Base-by-base conservation (phyloP, 2,329 filamentous ascomycete species). In the Colletotrichum coccodes region DNA sequence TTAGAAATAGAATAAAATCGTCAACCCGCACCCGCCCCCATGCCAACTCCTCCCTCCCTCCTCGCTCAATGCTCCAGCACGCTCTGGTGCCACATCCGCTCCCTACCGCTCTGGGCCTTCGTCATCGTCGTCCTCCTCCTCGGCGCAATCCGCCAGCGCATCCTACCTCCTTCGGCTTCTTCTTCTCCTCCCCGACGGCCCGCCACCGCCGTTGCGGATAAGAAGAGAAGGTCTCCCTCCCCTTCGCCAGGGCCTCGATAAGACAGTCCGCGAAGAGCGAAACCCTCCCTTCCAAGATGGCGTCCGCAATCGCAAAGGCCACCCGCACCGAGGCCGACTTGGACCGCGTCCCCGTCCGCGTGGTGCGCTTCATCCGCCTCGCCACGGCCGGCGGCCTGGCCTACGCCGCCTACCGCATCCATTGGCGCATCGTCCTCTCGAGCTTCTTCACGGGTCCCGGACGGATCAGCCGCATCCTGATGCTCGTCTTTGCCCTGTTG, bases 371-470 rank as follows among this genome's bases (percentile, higher is more conserved):
- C 59, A 71, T 80, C 69, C 74, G 80, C 57, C 84, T 86, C 1
- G 74, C 83, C 16, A 75, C 76, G 16, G 71, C 82, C 2, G 84
- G 81, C 7, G 80, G 80, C 1, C 74, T 82, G 21, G 85, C 82
- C 21, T 88, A 87, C 73, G 83, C 81, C 2, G 80, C 83, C 3
- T 82, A 81, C 66, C 81, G 81, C 65, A 74, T 84, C 67, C 79
- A 87, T 73, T 84, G 83, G 79, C 71, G 73, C 18, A 71, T 71
- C 2, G 68, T 81, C 26, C 68, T 84, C 12, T 75, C 76, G 60
- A 72, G 78, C 32, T 89, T 89, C 75, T 77, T 86, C 68, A 87
- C 84, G 0, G 87, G 87, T 0, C 86, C 87, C 0, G 87, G 87
- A 3, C 81, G 85, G 60, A 84, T 81, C 6, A 86, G 83, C 71